Evolutionary conservation across 2,329 filamentous ascomycete genomes (phyloP), one percentile per base, ranked within the genome.

Genomic region (Cephalotrichum gorgonifer): DNA sequence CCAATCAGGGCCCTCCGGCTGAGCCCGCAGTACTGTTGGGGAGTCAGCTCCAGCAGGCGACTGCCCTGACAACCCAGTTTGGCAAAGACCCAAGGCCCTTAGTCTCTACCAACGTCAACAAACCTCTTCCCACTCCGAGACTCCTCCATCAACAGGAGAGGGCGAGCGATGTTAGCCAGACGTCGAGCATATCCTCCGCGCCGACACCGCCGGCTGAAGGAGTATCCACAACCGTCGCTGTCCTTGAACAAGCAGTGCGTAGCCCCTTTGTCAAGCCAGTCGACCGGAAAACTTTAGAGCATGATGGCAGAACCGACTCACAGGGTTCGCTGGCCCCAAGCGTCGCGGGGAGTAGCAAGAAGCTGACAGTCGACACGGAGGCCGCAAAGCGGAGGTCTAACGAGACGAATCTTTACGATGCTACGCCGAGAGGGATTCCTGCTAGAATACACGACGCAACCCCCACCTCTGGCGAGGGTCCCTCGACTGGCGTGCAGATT

Each of bases 331-430:
- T 50, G 22, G 44, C 48, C 20, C 49, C 53, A 25, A 50, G 43
- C 11, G 54, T 53, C 25, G 51, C 50, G 41, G 45, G n/a, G 8
- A 33, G 44, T 28, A 14, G 27, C 30, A 39, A 33, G 12, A 48
- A 43, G 38, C 46, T 48, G 15, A 48, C 35, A 6, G 35, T 48
- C 15, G 46, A 48, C 22, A 48, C 46, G 26, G 26, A 28, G 8
- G 26, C 26, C 6, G 38, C 46, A 22, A 23, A 54, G 14, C 48
- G 54, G 39, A 43, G 54, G 44, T 44, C 47, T 8, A 54, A 53
- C 22, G 57, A 59, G 20, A 61, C 65, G 7, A 60, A 66, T 48
- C 54, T 69, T 6, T 67, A 69, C 53, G 56, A 61, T 30, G 62
- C 63, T 15, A 62, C 58, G 23, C 64, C 65, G 3, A 52, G 55